Base-by-base conservation (phyloP, 352 stramenopile genomes). In the Phytophthora megakarya region DNA sequence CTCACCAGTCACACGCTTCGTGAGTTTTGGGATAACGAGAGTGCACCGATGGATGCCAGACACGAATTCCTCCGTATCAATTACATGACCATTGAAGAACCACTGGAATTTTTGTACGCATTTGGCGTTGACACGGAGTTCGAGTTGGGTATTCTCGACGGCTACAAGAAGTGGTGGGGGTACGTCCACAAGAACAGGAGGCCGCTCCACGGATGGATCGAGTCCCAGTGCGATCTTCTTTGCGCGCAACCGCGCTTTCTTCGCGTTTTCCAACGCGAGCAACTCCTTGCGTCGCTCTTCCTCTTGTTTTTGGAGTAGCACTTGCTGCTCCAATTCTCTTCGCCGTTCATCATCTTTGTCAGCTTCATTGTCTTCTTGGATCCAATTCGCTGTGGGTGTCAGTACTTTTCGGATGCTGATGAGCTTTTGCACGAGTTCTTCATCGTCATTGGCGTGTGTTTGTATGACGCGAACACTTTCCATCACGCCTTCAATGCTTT, bases 151-250 rank as follows among this genome's bases (percentile, higher is more conserved):
- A 22, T 77, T 60, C 15, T 66, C 60, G 6, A 68, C 59, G 0
- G 61, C 69, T 13, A 65, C 60, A 8, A 91, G 35, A 7, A 65
- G 16, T 0, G 55, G 32, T 12, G 74, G 68, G n/a, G 76, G 82
- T 5, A 49, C 32, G 2, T 63, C 48, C 4, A 74, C 25, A 3
- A 91, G 51, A 25, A 71, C 23, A 5, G 82, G 82, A 38, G 76
- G 70, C 3, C 75, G 69, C n/a, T 62, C 39, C 10, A 78, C 51
- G 3, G 60, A 72, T 16, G 82, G 82, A 25, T 91, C 80, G 10
- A 91, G 62, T 15, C 78, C 80, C 23, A 87, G 50, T 5, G 80
- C 70, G 37, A 89, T 64, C 47, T 91, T 91, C 58, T 78, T 80
- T n/a, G 82, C 80, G 8, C 74, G 78, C 12, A 89, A 21, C 15